Evolutionary conservation across 2,329 filamentous ascomycete species (phyloP).

Genomic region (Cladosporium sp.): DNA sequence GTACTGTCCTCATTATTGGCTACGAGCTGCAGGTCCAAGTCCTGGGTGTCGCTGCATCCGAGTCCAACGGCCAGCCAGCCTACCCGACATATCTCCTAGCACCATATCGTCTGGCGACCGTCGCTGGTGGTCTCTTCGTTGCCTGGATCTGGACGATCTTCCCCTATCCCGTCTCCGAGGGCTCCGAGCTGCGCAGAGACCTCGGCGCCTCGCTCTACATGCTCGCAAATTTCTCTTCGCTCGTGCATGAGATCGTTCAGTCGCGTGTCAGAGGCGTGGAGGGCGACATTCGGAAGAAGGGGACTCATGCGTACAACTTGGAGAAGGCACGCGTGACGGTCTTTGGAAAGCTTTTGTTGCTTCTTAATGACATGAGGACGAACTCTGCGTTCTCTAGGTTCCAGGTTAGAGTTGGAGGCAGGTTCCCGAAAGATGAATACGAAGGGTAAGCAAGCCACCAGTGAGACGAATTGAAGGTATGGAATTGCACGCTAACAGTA

Average conservation of each 20-base stretch:
- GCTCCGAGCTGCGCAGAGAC: conserved; percentile 68
- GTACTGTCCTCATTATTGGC: conserved; percentile 49
- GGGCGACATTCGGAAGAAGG: conserved; percentile 53
- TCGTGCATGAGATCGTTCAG: conserved; percentile 68
- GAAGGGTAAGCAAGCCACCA: conserved; percentile 39
- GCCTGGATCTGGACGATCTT: conserved; percentile 79
- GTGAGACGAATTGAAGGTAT: background rate
- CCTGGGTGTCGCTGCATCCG: conserved; percentile 60
- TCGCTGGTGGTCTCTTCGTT: conserved; percentile 66
- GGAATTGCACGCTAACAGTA: conserved; percentile 15
- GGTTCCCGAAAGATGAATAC: conserved; percentile 68
- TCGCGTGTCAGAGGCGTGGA: conserved; percentile 61
- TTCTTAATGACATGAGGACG: conserved; percentile 64
- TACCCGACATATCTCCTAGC: conserved; percentile 71
- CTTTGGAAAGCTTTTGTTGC: conserved; percentile 67
- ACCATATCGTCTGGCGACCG: conserved; percentile 69
- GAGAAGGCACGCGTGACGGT: conserved; percentile 61
- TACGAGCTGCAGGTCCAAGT: conserved; percentile 67
- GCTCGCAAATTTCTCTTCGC: conserved; percentile 72
- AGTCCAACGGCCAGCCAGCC: conserved; percentile 65
- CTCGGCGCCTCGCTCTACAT: conserved; percentile 70
- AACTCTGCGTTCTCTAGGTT: conserved; percentile 68
- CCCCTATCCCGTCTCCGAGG: conserved; percentile 71
- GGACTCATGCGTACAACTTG: conserved; percentile 56
- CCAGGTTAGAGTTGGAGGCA: conserved; percentile 71